phyloP scores from a whole-genome alignment of 306 rosid genomes.

The Begonia peltatifolia region DNA sequence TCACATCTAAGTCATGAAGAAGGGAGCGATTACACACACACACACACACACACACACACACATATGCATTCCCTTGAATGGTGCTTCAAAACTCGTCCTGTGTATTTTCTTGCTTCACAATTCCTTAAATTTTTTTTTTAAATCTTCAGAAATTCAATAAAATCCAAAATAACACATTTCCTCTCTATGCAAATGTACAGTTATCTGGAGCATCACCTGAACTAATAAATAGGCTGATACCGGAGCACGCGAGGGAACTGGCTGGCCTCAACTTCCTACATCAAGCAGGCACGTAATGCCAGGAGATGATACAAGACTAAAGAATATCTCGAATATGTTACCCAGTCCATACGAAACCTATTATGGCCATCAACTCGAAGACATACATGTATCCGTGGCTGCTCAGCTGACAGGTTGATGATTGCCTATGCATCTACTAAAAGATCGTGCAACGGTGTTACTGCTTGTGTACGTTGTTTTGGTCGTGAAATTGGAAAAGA shows the following conservation, averaged over 20 bases:
- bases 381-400: slow-evolving; percentile 38
- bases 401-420: slow-evolving; percentile 23
- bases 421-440: background rate
- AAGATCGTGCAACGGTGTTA: background rate
- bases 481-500: slow-evolving; percentile 3
- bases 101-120: background rate
- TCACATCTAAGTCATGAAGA: background rate
- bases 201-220: slow-evolving; percentile 65
- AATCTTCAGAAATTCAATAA: background rate
- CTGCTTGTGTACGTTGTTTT: slow-evolving; percentile 8
- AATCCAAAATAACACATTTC: background rate
- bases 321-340: background rate
- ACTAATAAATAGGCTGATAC: slow-evolving; percentile 68
- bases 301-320: slow-evolving; percentile 26
- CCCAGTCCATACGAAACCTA: too few species aligned
- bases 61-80: background rate
- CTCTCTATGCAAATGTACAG: slow-evolving; percentile 26
- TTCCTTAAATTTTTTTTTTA: background rate
- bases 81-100: background rate
- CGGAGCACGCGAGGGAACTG: slow-evolving; percentile 73
- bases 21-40: background rate
- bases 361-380: slow-evolving; percentile 9
- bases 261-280: slow-evolving; percentile 34
- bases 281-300: slow-evolving; percentile 44
- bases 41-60: background rate